phyloP scores from a whole-genome alignment of 257 asterid species.

The Salvia hispanica region DNA sequence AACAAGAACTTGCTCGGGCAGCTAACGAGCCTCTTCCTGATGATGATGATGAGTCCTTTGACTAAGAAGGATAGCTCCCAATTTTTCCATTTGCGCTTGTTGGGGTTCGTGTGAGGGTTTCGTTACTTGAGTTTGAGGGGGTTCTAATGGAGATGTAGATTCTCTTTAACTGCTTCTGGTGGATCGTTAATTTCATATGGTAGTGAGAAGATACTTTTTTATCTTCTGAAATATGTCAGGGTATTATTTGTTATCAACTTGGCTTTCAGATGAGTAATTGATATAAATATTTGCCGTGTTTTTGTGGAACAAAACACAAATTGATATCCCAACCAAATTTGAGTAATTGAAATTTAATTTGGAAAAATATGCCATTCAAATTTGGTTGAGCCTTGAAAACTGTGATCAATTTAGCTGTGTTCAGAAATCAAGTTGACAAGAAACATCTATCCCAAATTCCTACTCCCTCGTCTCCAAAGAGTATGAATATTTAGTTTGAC shows the following conservation, averaged over 20 bases:
- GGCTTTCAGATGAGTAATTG: not conserved
- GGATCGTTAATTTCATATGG: conserved; percentile 22
- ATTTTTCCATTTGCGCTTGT: conserved; percentile 14
- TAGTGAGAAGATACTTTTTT: conserved; percentile 27
- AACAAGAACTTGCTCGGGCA: conserved; percentile 63
- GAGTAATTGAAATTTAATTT: no score
- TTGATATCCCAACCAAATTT: no score
- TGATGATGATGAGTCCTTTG: conserved; percentile 78
- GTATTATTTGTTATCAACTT: conserved; percentile 30
- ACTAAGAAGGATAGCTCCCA: conserved; percentile 32
- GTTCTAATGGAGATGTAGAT: conserved; percentile 15
- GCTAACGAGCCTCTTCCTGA: conserved; percentile 89
- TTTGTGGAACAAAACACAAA: no score
- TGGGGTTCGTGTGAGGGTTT: conserved; percentile 26
- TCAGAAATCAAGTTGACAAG: no score
- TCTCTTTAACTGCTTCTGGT: conserved; percentile 5
- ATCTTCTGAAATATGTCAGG: conserved; percentile 26
- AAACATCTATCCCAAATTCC: no score
- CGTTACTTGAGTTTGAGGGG: conserved; percentile 10
- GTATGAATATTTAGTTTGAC: no score
- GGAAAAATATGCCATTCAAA: no score
- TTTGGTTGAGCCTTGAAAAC: no score
- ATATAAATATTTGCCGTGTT: conserved; percentile 11
- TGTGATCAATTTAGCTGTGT: no score
- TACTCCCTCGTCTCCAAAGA: no score